Conservation (phyloP, 495 filamentous ascomycete genomes). For the Penicillium lagena region DNA sequence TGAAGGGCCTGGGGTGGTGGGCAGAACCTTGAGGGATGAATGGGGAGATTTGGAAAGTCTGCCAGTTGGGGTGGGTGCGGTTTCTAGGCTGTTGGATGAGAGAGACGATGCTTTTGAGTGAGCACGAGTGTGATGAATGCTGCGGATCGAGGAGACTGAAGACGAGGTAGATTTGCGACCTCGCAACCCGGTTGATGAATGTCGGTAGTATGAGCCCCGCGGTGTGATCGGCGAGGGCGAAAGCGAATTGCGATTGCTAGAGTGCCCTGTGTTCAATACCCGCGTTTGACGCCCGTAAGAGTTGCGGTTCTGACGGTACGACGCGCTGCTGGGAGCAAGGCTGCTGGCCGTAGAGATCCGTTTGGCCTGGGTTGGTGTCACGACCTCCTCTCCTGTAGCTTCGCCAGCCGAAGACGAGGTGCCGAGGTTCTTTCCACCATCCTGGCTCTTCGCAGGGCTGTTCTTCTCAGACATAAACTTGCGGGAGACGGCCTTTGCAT, state of each 20-base stretch:
- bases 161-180: conserved; percentile 95
- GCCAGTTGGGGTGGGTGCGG: conserved; percentile 59
- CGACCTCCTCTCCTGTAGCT: conserved; percentile 16
- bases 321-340: conserved; percentile 39
- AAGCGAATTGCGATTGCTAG: conserved; percentile 69
- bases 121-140: conserved; percentile 77
- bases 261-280: conserved; percentile 44
- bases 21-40: conserved; percentile 86
- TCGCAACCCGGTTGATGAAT: conserved; percentile 66
- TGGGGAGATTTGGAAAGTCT: conserved; percentile 69
- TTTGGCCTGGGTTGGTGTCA: conserved; percentile 37
- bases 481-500: conserved; percentile 28
- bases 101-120: conserved; percentile 94
- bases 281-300: conserved; percentile 45
- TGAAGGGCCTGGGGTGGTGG: conserved; percentile 76
- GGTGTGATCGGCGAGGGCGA: conserved; percentile 89
- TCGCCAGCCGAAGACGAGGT: conserved; percentile 15
- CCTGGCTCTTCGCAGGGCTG: conserved; percentile 36
- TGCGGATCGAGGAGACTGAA: conserved; percentile 87
- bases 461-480: conserved; percentile 38
- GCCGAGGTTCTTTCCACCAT: conserved; percentile 23
- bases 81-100: conserved; percentile 71
- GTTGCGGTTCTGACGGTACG: conserved; percentile 39
- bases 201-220: conserved; percentile 66
- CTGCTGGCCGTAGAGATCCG: conserved; percentile 40